phyloP scores from a whole-genome alignment of 2,329 filamentous ascomycete species.

The Pyricularia pennisetigena region DNA sequence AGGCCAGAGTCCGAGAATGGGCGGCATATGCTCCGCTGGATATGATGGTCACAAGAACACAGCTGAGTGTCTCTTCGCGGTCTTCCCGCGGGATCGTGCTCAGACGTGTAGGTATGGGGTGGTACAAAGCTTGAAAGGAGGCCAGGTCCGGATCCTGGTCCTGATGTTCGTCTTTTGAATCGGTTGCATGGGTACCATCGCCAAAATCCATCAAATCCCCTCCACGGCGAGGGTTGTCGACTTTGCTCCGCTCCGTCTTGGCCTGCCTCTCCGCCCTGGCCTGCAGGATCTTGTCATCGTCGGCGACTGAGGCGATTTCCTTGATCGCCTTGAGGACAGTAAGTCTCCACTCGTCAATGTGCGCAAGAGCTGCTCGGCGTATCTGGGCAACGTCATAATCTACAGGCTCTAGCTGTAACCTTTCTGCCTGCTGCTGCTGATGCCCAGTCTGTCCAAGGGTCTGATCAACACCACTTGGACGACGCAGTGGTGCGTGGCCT shows the following conservation, averaged over 20 bases:
- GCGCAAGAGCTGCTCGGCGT: slow-evolving; percentile 44
- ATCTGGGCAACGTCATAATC: slow-evolving; percentile 19
- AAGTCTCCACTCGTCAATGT: slow-evolving; percentile 71
- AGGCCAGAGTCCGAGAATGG: slow-evolving; percentile 58
- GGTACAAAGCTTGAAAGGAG: slow-evolving; percentile 40
- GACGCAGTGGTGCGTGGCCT: slow-evolving; percentile 10
- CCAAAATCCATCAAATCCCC: slow-evolving; percentile 32
- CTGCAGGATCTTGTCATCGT: slow-evolving; percentile 34
- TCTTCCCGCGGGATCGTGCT: slow-evolving; percentile 47
- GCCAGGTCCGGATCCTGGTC: slow-evolving; percentile 28
- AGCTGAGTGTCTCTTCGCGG: slow-evolving; percentile 55
- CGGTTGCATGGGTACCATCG: slow-evolving; percentile 1
- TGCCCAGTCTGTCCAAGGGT: slow-evolving; percentile 5
- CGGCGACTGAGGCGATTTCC: slow-evolving; percentile 49
- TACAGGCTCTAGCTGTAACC: slow-evolving; percentile 5
- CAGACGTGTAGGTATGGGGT: slow-evolving; percentile 42
- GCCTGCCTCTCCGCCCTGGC: slow-evolving; percentile 35
- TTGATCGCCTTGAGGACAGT: slow-evolving; percentile 60
- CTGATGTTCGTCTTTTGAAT: slow-evolving; percentile 12
- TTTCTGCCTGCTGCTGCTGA: slow-evolving; percentile 1
- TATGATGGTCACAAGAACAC: slow-evolving; percentile 59
- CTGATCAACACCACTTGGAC: slow-evolving; percentile 10
- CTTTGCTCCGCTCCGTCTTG: slow-evolving; percentile 25
- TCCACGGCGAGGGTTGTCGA: slow-evolving; percentile 23
- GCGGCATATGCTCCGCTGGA: slow-evolving; percentile 67